These are phyloP conservation scores for Boletus insuetus DNA, from an alignment of 768 basidiomycete species.

Conservation along the genomic window DNA sequence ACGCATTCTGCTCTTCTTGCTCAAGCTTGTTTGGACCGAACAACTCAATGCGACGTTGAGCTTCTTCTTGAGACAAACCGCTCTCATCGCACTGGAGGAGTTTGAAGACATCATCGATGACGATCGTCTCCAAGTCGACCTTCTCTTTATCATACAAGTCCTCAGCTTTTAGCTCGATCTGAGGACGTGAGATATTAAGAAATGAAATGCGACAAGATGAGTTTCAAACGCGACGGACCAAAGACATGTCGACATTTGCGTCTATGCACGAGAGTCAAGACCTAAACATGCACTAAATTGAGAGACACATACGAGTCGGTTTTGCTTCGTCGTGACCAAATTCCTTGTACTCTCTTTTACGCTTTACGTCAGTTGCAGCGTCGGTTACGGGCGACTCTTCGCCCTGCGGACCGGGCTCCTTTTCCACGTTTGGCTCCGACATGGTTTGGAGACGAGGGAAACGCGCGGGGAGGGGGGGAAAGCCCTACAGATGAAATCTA, in stretches of 20 bases:
- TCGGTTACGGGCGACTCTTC: slow-evolving; percentile 39
- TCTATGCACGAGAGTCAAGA: slow-evolving; percentile 41
- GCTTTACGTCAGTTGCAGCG: slow-evolving; percentile 36
- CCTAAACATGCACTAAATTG: not conserved
- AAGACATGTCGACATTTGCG: slow-evolving; percentile 85
- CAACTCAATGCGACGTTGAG: slow-evolving; percentile 77
- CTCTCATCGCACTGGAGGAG: slow-evolving; percentile 87
- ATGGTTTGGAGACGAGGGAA: slow-evolving; percentile 10
- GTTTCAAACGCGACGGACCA: slow-evolving; percentile 39
- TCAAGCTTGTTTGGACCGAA: slow-evolving; percentile 98
- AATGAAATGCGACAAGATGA: not conserved
- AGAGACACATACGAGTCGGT: slow-evolving; percentile 55
- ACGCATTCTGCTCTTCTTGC: slow-evolving; percentile 83
- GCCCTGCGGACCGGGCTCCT: slow-evolving; percentile 63
- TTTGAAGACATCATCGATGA: slow-evolving; percentile 95
- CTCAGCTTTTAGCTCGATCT: slow-evolving; percentile 89
- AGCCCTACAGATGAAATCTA: slow-evolving; percentile 32
- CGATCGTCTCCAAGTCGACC: slow-evolving; percentile 96
- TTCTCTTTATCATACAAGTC: slow-evolving; percentile 98
- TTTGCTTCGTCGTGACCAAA: slow-evolving; percentile 71
- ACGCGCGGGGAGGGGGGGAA: slow-evolving; percentile 1
- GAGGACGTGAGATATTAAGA: not conserved
- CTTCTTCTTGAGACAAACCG: slow-evolving; percentile 77
- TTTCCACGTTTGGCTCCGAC: slow-evolving; percentile 49
- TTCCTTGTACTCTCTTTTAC: slow-evolving; percentile 86